Evolutionary conservation across 1,139 yeast genomes (phyloP), one percentile per base, ranked within the genome.

Genomic region (Eremothecium cymbalariae): DNA sequence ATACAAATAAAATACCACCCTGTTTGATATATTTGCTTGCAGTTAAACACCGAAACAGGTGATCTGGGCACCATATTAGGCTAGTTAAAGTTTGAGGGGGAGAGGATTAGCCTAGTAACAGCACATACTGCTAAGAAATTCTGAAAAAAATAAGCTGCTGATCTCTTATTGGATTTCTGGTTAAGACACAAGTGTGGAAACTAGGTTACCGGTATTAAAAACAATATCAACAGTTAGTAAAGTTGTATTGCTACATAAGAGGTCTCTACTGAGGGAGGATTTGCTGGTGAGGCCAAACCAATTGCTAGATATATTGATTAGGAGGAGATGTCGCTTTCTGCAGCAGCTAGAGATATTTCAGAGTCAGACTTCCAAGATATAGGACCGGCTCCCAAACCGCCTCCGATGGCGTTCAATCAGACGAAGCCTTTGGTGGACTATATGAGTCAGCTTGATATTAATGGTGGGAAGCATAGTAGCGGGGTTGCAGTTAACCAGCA

Each of bases 341-440:
- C 67, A n/a, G 60, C 67, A 5, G 67, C 78, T 12, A 64, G 72
- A 40, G 65, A 54, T 42, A 43, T 62, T 45, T 45, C 61, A 14
- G 59, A 56, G 24, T 45, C 53, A 27, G 68, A 62, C 39, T 64
- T 64, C 48, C 60, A 62, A 33, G 63, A 63, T 41, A 54, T 64
- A 30, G 67, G 68, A 1, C 67, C 68, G 20, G 68, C 68, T 9
- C 69, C 69, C 13, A 56, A 56, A 42, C 68, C 69, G 1, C 68
- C 68, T 4, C 46, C 48, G 5, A 24, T 42, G 19, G 40, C 44
- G 36, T 55, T 42, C 35, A 56, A 55, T 33, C 55, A 54, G 41
- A 55, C 60, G 4, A 47, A 51, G 35, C 59, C 61, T 9, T 40
- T 55, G 12, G 43, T 54, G 18, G 48, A 45, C 18, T 40, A 45